Evolutionary conservation across 2,329 filamentous ascomycete genomes (phyloP), one percentile per base, ranked within the genome.

Genomic region (Paramyrothecium sp.): DNA sequence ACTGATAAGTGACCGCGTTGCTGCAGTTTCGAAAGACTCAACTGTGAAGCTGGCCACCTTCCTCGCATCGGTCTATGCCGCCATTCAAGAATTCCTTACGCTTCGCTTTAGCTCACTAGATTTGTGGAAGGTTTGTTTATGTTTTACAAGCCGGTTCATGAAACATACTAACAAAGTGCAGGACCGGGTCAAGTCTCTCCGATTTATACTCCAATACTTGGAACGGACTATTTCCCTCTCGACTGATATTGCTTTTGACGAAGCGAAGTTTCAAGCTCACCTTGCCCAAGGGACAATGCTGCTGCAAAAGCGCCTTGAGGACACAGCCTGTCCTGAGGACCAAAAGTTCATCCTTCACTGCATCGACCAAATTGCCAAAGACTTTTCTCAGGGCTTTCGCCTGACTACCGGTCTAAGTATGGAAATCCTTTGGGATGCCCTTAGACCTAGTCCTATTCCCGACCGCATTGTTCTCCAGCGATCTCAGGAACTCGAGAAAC

Each of bases 321-420:
- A 61, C 2, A 59, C 65, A 2, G 41, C 60, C 2, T 63, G 65
- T 10, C 63, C 71, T 10, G 56, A 57, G 2, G 67, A 72, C 34
- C 68, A 65, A 3, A 67, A 74, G 2, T 73, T 85, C n/a, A 66
- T 78, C 3, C 64, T 67, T 1, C 61, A 68, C 11, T 67, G 84
- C 38, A 63, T 78, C 1, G 65, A 71, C 1, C 76, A 72, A 7
- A 66, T 88, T 2, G 73, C 81, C 48, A 75, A 75, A 44, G 80
- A 81, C 53, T 94, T 96, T 67, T 81, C 84, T 22, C 81, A 85
- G 17, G 87, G 85, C 2, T 93, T 92, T 75, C 86, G 86, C 56
- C 75, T 96, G 16, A 86, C 80, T 0, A 92, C 89, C 2, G 92
- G 92, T 0, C 76, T 92, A 13, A 88, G 86, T 62, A 95, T 96